These are phyloP conservation scores for Ogataea hybrid DNA, from an alignment of 1,139 yeast genomes.

Conservation along the genomic window DNA sequence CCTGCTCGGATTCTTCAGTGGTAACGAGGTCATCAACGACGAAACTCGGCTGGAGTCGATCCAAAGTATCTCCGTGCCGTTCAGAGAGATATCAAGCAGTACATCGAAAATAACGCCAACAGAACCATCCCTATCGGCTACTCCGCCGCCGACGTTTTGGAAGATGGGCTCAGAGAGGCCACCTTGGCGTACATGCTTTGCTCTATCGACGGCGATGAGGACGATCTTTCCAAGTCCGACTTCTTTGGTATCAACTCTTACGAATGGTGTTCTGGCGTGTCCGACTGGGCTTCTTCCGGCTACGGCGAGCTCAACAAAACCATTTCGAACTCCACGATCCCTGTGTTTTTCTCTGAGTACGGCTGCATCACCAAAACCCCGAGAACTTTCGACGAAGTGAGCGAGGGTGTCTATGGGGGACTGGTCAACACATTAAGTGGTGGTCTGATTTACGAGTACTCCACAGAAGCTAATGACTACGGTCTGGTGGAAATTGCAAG, in stretches of 20 bases:
- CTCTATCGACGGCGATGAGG: slow-evolving; percentile 50
- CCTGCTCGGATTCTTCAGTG: slow-evolving; percentile 86
- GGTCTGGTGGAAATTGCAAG: slow-evolving; percentile 61
- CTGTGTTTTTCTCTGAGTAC: slow-evolving; percentile 83
- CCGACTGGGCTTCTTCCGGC: slow-evolving; percentile 67
- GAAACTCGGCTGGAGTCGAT: slow-evolving; percentile 59
- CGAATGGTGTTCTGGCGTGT: slow-evolving; percentile 84
- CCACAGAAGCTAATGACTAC: slow-evolving; percentile 60
- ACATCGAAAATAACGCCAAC: slow-evolving; percentile 64
- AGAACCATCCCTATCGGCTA: slow-evolving; percentile 89
- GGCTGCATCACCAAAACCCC: slow-evolving; percentile 67
- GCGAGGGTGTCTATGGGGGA: slow-evolving; percentile 53
- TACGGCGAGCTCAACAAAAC: slow-evolving; percentile 60
- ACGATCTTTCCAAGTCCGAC: slow-evolving; percentile 68
- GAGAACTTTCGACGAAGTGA: slow-evolving; percentile 70
- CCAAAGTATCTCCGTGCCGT: slow-evolving; percentile 85
- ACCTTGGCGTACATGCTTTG: slow-evolving; percentile 84
- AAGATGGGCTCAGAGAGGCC: slow-evolving; percentile 56
- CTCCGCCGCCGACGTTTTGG: slow-evolving; percentile 81
- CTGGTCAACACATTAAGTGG: slow-evolving; percentile 63
- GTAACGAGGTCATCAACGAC: slow-evolving; percentile 90
- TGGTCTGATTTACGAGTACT: slow-evolving; percentile 75
- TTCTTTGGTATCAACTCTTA: slow-evolving; percentile 91
- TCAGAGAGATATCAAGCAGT: slow-evolving; percentile 84
- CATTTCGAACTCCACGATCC: slow-evolving; percentile 65